phyloP scores from a whole-genome alignment of 169 alveolate genomes.

The Cryptosporidium sp. region DNA sequence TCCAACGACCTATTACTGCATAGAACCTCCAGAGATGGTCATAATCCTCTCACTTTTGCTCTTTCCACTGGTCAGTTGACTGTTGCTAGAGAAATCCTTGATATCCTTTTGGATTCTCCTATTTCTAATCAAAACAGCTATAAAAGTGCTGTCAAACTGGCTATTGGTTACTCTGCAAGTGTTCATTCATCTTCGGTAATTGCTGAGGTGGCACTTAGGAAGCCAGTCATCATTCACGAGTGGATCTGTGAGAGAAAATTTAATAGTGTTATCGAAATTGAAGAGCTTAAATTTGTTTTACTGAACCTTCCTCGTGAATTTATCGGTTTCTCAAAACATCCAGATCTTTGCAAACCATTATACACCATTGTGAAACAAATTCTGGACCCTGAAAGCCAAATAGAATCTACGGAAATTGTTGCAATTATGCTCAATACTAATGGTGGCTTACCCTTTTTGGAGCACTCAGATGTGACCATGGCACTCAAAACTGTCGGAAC shows the following conservation, averaged over 20 bases:
- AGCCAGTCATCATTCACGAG: slow-evolving; percentile 43
- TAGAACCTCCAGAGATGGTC: slow-evolving; percentile 66
- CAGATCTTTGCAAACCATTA: slow-evolving; percentile 57
- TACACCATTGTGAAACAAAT: slow-evolving; percentile 41
- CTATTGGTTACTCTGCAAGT: slow-evolving; percentile 61
- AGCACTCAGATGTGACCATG: slow-evolving; percentile 49
- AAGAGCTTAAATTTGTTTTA: slow-evolving; percentile 56
- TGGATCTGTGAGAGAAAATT: slow-evolving; percentile 71
- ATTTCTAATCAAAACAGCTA: slow-evolving; percentile 17
- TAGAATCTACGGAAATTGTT: slow-evolving; percentile 67
- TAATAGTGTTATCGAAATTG: slow-evolving; percentile 36
- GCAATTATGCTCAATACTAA: slow-evolving; percentile 57
- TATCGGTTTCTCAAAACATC: slow-evolving; percentile 62
- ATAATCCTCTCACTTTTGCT: slow-evolving; percentile 72
- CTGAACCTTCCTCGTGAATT: slow-evolving; percentile 63
- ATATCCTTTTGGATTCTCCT: slow-evolving; percentile 38
- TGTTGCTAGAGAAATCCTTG: slow-evolving; percentile 60
- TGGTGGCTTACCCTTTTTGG: slow-evolving; percentile 66
- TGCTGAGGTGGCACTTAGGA: slow-evolving; percentile 48
- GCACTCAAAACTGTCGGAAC: slow-evolving; percentile 58
- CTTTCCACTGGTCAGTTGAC: slow-evolving; percentile 61
- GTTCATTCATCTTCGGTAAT: slow-evolving; percentile 26
- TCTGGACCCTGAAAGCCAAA: slow-evolving; percentile 67
- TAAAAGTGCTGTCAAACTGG: slow-evolving; percentile 58
- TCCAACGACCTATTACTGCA: slow-evolving; percentile 37